These are phyloP conservation scores for Trametes sp. DNA, from an alignment of 1,284 basidiomycete species.

Conservation along the genomic window DNA sequence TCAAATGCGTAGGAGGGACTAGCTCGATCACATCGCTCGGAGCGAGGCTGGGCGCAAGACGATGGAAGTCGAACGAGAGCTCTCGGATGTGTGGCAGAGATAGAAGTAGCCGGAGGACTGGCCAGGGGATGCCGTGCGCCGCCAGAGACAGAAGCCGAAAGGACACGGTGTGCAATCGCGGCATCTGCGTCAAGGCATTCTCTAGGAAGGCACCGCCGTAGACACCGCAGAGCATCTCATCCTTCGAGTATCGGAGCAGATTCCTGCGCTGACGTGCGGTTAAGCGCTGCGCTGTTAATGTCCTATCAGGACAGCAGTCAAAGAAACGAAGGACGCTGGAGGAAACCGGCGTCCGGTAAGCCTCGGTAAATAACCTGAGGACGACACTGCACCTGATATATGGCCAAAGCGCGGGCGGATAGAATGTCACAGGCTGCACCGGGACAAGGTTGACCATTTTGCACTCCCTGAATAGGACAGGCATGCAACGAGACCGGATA, in stretches of 20 bases:
- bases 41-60: background rate
- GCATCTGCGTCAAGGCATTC: background rate
- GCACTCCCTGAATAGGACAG: no score
- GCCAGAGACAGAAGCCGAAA: background rate
- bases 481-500: no score
- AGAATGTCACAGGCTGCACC: no score
- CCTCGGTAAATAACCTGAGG: no score
- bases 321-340: background rate
- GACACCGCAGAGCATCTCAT: background rate
- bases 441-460: no score
- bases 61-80: background rate
- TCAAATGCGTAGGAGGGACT: background rate
- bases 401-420: no score
- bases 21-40: background rate
- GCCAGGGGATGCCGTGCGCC: conserved; percentile 1
- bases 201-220: background rate
- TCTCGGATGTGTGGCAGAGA: background rate
- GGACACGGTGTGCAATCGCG: background rate
- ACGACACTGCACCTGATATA: no score
- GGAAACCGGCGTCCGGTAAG: background rate
- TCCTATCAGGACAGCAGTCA: background rate
- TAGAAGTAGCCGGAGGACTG: background rate
- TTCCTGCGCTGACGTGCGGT: background rate
- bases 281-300: background rate
- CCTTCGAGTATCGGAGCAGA: background rate